Conservation (phyloP, 148 eudicot genomes). For the Amaranthus palmeri region DNA sequence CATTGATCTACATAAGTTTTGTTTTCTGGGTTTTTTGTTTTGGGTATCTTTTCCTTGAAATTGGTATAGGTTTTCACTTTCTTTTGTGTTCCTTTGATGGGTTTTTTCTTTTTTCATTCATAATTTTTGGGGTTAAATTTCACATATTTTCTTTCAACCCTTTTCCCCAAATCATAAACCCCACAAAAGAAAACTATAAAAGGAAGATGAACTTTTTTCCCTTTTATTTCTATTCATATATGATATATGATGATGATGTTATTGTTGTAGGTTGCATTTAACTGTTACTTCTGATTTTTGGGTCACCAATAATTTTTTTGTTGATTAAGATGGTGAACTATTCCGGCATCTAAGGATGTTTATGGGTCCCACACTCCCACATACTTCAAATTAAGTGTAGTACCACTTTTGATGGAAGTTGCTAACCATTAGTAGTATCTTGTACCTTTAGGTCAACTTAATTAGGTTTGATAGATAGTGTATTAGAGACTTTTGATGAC, state of each 20-base stretch:
- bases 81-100: constrained; percentile 2
- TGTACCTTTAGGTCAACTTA: constrained; percentile 27
- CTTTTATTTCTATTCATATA: background rate
- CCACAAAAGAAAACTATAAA: background rate
- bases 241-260: background rate
- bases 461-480: constrained; percentile 22
- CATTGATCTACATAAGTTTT: constrained; percentile 15
- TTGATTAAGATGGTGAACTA: constrained; percentile 22
- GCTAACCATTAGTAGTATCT: constrained; percentile 8
- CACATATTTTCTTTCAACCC: constrained; percentile 9
- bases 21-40: background rate
- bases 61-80: constrained; percentile 3
- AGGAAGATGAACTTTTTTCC: background rate
- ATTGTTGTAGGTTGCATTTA: constrained; percentile 19
- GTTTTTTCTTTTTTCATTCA: constrained; percentile 5
- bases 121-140: background rate
- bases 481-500: constrained; percentile 5
- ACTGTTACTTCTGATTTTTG: constrained; percentile 4
- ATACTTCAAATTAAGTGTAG: background rate
- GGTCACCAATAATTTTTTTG: background rate
- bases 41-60: background rate
- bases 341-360: constrained; percentile 23
- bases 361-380: constrained; percentile 15
- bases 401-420: constrained; percentile 16
- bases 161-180: constrained; percentile 9